These are phyloP conservation scores for Pseudodiploospora longispora DNA, from an alignment of 2,329 filamentous ascomycete genomes.

Conservation along the genomic window DNA sequence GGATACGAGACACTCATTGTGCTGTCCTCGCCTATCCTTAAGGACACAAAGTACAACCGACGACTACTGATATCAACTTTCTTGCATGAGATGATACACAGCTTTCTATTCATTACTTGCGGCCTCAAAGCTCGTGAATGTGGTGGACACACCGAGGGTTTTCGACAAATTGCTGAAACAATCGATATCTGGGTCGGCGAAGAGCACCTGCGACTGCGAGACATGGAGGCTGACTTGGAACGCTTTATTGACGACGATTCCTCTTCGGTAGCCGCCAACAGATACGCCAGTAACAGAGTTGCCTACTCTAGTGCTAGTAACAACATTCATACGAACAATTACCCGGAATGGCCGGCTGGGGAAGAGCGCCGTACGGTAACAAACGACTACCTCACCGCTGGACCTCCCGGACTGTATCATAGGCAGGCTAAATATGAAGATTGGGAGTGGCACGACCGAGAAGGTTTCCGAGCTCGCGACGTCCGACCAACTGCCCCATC, in stretches of 20 bases:
- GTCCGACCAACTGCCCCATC: conserved; percentile 14
- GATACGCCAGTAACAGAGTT: neutral
- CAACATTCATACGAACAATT: neutral
- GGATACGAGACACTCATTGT: conserved; percentile 58
- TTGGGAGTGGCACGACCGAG: conserved; percentile 28
- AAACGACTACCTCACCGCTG: conserved; percentile 3
- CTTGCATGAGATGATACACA: conserved; percentile 59
- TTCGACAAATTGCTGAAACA: conserved; percentile 48
- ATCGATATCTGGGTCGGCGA: conserved; percentile 55
- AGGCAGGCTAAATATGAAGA: conserved; percentile 6
- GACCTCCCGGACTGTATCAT: conserved; percentile 5
- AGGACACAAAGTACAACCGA: conserved; percentile 46
- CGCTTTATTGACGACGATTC: conserved; percentile 33
- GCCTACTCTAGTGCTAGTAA: conserved; percentile 1
- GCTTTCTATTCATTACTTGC: conserved; percentile 56
- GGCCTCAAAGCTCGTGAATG: conserved; percentile 47
- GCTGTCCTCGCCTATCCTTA: conserved; percentile 51
- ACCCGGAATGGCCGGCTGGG: conserved; percentile 1
- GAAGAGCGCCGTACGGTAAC: conserved; percentile 2
- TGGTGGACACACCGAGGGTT: conserved; percentile 54
- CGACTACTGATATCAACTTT: conserved; percentile 57
- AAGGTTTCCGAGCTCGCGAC: conserved; percentile 22
- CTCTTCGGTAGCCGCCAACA: neutral
- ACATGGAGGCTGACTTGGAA: conserved; percentile 55
- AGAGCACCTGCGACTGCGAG: conserved; percentile 44